A percentile compares a stretch with the other conserved stretches of the same genome.
phyloP scores from a whole-genome alignment of 2,329 filamentous ascomycete species.

The Trichoderma aggressivum region DNA sequence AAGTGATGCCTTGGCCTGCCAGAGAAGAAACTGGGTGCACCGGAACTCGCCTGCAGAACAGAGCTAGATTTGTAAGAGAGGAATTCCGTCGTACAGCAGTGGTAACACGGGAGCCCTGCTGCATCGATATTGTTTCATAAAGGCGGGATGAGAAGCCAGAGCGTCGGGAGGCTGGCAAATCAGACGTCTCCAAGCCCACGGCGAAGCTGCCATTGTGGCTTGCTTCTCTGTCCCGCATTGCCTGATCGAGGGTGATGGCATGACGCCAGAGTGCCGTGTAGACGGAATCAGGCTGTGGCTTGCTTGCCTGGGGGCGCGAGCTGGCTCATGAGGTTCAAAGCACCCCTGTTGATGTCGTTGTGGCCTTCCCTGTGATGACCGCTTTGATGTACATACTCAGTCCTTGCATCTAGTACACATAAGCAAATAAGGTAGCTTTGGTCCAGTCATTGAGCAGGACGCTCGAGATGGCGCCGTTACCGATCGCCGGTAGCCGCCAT shows the following conservation, averaged over 20 bases:
- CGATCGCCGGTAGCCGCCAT: neutral
- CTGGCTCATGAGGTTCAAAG: neutral
- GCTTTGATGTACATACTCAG: neutral
- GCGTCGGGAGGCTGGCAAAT: neutral
- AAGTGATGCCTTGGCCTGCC: neutral
- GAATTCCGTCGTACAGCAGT: neutral
- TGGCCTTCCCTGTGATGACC: neutral
- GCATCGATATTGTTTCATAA: neutral
- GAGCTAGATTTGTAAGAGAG: neutral
- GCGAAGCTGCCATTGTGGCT: neutral
- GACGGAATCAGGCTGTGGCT: neutral
- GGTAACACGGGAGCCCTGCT: neutral
- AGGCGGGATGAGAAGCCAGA: neutral
- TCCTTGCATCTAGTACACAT: neutral
- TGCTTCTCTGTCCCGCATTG: neutral
- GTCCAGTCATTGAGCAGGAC: neutral
- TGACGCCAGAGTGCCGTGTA: neutral
- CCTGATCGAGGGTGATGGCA: neutral
- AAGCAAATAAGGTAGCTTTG: neutral
- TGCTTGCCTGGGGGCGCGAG: neutral
- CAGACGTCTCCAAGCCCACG: neutral
- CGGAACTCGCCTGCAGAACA: neutral
- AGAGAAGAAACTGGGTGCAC: neutral
- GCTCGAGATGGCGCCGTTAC: neutral
- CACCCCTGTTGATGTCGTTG: neutral